Evolutionary conservation across 1,284 basidiomycete species (phyloP), one percentile per base, ranked within the genome.

Genomic region (Cutaneotrichosporon mucoides): DNA sequence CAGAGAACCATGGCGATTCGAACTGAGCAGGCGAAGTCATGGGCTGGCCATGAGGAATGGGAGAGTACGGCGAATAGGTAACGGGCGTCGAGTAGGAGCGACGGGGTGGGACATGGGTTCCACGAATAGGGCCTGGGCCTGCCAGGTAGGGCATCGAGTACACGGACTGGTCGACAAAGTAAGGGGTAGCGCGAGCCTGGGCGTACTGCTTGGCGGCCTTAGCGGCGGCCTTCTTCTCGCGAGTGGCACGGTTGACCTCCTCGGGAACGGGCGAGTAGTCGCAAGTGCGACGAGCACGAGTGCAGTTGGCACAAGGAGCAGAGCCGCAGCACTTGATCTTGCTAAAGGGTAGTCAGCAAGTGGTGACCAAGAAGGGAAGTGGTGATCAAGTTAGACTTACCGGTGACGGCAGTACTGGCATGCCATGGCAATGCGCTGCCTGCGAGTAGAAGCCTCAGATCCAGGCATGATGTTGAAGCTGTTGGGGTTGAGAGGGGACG

Each of bases 251-350:
- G 67, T 76, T 77, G 52, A 74, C 70, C 60, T 76, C 75, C 59
- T 77, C 74, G 15, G 77, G 73, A 10, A 79, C 76, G 6, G 76
- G 73, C 12, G 73, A 68, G 61, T 78, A 77, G 41, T 73, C 74
- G 64, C 77, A 79, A 2, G 63, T 60, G 34, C 75, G 71, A 44
- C 71, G 68, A 5, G 75, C 69, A 12, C 75, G 73, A 7, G 67
- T 66, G 65, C 77, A 79, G 69, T 78, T 78, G 40, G 71, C 62
- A 54, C 77, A 79, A 9, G 76, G 73, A 11, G 67, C 46, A 12
- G 67, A 70, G 37, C 77, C 77, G 46, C 74, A 73, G 67, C 77
- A 79, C 63, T 73, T 67, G 55, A 79, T 79, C 61, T 79, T 79
- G 44, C 77, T 78, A 40, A 44, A 54, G 15, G 13, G 53, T 5